Conservation (phyloP, 2,329 filamentous ascomycete genomes). For the Colletotrichum orchidophilum region DNA sequence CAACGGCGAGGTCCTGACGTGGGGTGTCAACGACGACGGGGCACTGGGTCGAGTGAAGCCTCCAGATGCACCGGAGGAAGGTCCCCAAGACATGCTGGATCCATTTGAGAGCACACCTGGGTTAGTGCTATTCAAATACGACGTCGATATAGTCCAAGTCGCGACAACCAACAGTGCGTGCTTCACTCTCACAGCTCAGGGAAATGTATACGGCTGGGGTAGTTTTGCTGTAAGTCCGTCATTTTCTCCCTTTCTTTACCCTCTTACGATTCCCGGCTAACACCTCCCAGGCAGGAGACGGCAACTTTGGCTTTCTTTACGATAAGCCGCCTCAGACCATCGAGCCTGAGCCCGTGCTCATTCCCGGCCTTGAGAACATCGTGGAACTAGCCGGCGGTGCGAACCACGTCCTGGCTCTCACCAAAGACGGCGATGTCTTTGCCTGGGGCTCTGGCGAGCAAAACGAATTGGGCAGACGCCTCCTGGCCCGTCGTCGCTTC, state of each 20-base stretch:
- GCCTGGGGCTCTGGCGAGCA: slow-evolving; percentile 68
- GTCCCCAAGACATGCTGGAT: slow-evolving; percentile 47
- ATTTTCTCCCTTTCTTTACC: neutral
- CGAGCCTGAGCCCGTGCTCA: slow-evolving; percentile 50
- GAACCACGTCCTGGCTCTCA: slow-evolving; percentile 66
- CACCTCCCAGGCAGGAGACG: slow-evolving; percentile 46
- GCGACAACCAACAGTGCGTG: slow-evolving; percentile 70
- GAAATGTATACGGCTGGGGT: slow-evolving; percentile 73
- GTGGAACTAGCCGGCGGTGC: slow-evolving; percentile 62
- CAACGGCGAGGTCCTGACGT: slow-evolving; percentile 70
- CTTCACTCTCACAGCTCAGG: slow-evolving; percentile 69
- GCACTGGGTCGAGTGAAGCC: slow-evolving; percentile 67
- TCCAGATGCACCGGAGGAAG: slow-evolving; percentile 47
- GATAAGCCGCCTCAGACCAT: slow-evolving; percentile 50
- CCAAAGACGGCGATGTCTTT: slow-evolving; percentile 59
- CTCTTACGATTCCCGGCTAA: neutral
- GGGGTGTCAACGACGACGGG: slow-evolving; percentile 74
- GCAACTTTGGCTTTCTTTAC: slow-evolving; percentile 58
- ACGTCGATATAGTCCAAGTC: slow-evolving; percentile 65
- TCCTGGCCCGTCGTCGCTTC: slow-evolving; percentile 59
- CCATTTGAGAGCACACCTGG: slow-evolving; percentile 63
- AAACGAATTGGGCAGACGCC: slow-evolving; percentile 48
- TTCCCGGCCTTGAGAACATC: slow-evolving; percentile 62
- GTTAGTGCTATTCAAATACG: slow-evolving; percentile 58
- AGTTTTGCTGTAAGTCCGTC: slow-evolving; percentile 61